Percentiles rank a stretch among this genome's conserved stretches.
phyloP scores from a whole-genome alignment of 2,329 filamentous ascomycete species.

The Aspergillus sp. region DNA sequence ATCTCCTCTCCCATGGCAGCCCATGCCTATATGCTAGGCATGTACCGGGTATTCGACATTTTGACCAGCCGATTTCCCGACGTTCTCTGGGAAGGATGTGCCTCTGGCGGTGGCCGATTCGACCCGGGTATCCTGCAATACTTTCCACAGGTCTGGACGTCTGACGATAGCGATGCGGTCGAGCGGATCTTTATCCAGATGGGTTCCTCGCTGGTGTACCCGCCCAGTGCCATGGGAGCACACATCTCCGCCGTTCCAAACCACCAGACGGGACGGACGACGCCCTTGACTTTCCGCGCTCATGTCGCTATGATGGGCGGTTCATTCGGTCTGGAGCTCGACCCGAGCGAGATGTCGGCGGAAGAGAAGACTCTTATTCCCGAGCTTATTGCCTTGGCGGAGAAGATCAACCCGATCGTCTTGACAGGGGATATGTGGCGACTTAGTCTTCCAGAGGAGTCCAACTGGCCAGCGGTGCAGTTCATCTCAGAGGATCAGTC shows the following conservation, averaged over 20 bases:
- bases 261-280: constrained; percentile 54
- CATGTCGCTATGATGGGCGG: constrained; percentile 70
- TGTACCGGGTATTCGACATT: constrained; percentile 62
- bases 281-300: constrained; percentile 59
- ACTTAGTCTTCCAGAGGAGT: constrained; percentile 56
- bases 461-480: constrained; percentile 62
- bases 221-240: constrained; percentile 63
- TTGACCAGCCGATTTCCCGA: constrained; percentile 61
- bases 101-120: constrained; percentile 64
- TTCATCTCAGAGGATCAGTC: constrained; percentile 55
- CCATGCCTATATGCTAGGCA: constrained; percentile 62
- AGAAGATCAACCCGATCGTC: constrained; percentile 59
- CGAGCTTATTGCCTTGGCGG: constrained; percentile 53
- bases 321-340: constrained; percentile 64
- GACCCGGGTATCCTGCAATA: constrained; percentile 64
- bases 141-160: constrained; percentile 66
- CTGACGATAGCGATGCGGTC: constrained; percentile 63
- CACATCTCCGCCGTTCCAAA: constrained; percentile 64
- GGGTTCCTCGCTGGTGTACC: constrained; percentile 63
- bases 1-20: constrained; percentile 52
- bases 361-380: constrained; percentile 57
- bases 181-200: constrained; percentile 63
- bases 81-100: constrained; percentile 66
- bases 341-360: constrained; percentile 52
- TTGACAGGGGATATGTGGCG: constrained; percentile 61